Evolutionary conservation across 805 yeast species (phyloP), one percentile per base, ranked within the genome.

Genomic region (Kodamaea kakaduensis): DNA sequence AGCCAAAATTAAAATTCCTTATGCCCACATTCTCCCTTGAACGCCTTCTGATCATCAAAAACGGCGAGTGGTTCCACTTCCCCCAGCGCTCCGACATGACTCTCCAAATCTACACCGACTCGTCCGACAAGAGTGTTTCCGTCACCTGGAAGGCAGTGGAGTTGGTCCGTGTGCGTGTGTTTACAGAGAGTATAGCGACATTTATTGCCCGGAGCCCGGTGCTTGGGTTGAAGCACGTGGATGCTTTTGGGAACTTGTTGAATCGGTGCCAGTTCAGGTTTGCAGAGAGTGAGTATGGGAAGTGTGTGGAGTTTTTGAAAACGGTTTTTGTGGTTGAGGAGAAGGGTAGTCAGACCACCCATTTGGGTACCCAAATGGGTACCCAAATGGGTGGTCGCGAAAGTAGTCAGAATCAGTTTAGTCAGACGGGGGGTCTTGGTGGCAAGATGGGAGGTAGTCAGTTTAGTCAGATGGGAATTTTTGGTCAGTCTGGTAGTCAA

Each of bases 261-360:
- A 46, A 47, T 18, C 39, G 66, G 19, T 58, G 61, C 41, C 67
- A 61, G 40, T 42, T 59, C 3, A 50, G 56, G 7, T 59, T 38
- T 30, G 25, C 15, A 3, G 19, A 16, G 18, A 19, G 12, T 3
- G 29, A 26, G 19, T 26, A 26, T 14, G 19, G 9, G 29, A 15
- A 26, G 17, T 26, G 18, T n/a, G 18, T 26, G 17, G n/a, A 16
- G 19, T 26, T 15, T 26, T 16, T 26, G 19, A 26, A 26, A 13
- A 19, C n/a, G n/a, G n/a, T n/a, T n/a, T n/a, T n/a, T n/a, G n/a
- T n/a, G n/a, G n/a, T n/a, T n/a, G n/a, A n/a, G n/a, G n/a, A n/a
- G n/a, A n/a, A n/a, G n/a, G n/a, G n/a, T n/a, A n/a, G n/a, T n/a
- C n/a, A n/a, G n/a, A n/a, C n/a, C n/a, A n/a, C n/a, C n/a, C n/a